Evolutionary conservation across 2,329 filamentous ascomycete species (phyloP), one percentile per base, ranked within the genome.

Genomic region (Colletotrichum endophyticum): DNA sequence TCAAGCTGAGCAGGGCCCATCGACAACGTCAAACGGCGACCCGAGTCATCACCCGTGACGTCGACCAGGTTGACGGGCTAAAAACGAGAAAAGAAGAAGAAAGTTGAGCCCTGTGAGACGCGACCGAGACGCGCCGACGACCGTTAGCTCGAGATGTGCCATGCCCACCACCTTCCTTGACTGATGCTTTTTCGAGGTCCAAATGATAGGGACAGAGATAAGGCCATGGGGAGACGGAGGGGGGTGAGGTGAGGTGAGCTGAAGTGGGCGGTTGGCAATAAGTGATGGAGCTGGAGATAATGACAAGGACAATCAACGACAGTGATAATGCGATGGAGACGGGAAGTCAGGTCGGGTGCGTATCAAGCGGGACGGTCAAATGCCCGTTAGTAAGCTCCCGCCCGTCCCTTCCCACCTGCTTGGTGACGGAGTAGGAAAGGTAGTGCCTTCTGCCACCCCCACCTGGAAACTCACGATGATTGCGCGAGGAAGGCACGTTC

Each of bases 1-100:
- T 73, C 39, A 27, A 44, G 56, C 63, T 57, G 63, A n/a, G 44
- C 70, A 68, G 57, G 56, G 57, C 39, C 64, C 22, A n/a, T 53
- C 19, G 36, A 44, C 22, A 61, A 62, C 19, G 44, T 75, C 63
- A 67, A 68, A 75, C 63, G 36, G 12, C 27, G 27, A 61, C 56
- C 56, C 63, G 73, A 73, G 73, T 75, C 73, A 70, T 72, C 66
- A 61, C 25, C 66, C 66, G 57, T 53, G 67, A 16, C 27, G 69
- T 19, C 12, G 39, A 34, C 49, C 36, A 44, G 69, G 56, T 61
- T 19, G 36, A 25, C 11, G 28, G 68, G n/a, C 12, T 32, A 66
- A 25, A 13, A 36, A 32, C 27, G 56, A 59, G 66, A 53, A 32
- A 39, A 28, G 25, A 27, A 57, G 15, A 34, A 62, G 32, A 73